These are phyloP conservation scores for Micromonas commoda DNA, from an alignment of 139 green algal genomes.

Conservation along the genomic window DNA sequence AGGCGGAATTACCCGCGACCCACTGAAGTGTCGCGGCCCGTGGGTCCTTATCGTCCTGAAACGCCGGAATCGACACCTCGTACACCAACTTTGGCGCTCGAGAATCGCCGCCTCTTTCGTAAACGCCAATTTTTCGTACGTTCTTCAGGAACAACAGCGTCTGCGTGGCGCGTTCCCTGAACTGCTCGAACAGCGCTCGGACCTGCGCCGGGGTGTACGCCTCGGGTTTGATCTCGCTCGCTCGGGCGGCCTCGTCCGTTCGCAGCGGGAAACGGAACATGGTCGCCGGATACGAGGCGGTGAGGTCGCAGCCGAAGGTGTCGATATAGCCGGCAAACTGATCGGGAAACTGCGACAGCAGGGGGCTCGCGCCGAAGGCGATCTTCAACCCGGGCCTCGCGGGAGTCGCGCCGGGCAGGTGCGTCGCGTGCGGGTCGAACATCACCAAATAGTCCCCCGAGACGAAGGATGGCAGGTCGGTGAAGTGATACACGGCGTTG, in stretches of 20 bases:
- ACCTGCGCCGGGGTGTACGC: conserved; percentile 41
- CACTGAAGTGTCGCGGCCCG: neutral
- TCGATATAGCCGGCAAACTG: conserved; percentile 52
- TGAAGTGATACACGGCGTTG: conserved; percentile 68
- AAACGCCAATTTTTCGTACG: conserved; percentile 46
- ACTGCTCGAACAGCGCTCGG: conserved; percentile 43
- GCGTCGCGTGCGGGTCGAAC: conserved; percentile 69
- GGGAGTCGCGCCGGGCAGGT: conserved; percentile 46
- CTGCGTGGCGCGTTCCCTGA: conserved; percentile 43
- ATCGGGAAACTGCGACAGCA: conserved; percentile 67
- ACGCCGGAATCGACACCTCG: neutral
- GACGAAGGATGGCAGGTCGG: conserved; percentile 68
- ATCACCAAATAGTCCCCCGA: conserved; percentile 61
- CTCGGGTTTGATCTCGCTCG: conserved; percentile 59
- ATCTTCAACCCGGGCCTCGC: conserved; percentile 58
- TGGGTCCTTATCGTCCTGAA: neutral
- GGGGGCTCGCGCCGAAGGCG: conserved; percentile 45
- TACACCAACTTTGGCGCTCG: neutral
- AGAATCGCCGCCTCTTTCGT: conserved; percentile 17
- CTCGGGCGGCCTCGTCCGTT: conserved; percentile 18
- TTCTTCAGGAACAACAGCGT: conserved; percentile 70
- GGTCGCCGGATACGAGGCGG: conserved; percentile 46
- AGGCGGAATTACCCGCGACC: neutral
- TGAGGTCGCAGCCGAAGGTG: conserved; percentile 59
- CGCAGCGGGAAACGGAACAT: conserved; percentile 75